Percentiles rank a stretch among this genome's conserved stretches.
phyloP scores from a whole-genome alignment of 768 basidiomycete genomes.

The Podaxis carcinomalis region DNA sequence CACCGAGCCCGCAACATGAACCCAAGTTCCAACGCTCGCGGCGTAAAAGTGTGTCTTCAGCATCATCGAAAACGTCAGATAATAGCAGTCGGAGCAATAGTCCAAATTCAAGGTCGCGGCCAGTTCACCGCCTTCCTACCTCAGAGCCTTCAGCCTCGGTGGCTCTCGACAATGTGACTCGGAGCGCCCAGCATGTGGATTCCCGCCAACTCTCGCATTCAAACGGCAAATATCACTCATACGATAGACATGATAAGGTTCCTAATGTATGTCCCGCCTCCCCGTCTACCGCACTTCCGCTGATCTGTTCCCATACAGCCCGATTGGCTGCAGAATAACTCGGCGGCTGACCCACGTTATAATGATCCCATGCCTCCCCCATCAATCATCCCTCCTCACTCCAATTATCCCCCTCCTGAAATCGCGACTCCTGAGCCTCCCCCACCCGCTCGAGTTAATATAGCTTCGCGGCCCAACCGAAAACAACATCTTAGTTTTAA shows the following conservation, averaged over 20 bases:
- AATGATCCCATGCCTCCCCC: slow-evolving; percentile 6
- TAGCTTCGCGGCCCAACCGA: slow-evolving; percentile 8
- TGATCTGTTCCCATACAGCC: slow-evolving; percentile 13
- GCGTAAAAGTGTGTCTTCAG: slow-evolving; percentile 48
- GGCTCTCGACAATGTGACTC: slow-evolving; percentile 16
- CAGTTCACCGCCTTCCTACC: slow-evolving; percentile 63
- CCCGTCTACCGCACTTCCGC: background rate
- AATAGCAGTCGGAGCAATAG: slow-evolving; percentile 57
- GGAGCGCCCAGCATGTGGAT: slow-evolving; percentile 32
- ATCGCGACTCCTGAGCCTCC: background rate
- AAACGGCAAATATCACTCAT: slow-evolving; percentile 31
- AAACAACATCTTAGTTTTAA: slow-evolving; percentile 48
- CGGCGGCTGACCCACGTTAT: background rate
- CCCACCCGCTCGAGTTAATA: slow-evolving; percentile 2
- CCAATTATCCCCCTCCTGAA: background rate
- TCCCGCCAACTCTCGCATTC: slow-evolving; percentile 14
- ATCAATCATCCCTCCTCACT: slow-evolving; percentile 9
- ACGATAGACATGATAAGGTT: slow-evolving; percentile 9
- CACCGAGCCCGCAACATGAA: slow-evolving; percentile 41
- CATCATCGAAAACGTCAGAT: slow-evolving; percentile 43
- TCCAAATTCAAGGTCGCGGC: slow-evolving; percentile 44
- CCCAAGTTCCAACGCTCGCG: slow-evolving; percentile 29
- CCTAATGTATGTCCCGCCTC: background rate
- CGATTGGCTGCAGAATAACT: slow-evolving; percentile 14
- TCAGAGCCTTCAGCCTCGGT: slow-evolving; percentile 25